These are phyloP conservation scores for Auricularia sp. DNA, from an alignment of 768 basidiomycete species.

Conservation along the genomic window DNA sequence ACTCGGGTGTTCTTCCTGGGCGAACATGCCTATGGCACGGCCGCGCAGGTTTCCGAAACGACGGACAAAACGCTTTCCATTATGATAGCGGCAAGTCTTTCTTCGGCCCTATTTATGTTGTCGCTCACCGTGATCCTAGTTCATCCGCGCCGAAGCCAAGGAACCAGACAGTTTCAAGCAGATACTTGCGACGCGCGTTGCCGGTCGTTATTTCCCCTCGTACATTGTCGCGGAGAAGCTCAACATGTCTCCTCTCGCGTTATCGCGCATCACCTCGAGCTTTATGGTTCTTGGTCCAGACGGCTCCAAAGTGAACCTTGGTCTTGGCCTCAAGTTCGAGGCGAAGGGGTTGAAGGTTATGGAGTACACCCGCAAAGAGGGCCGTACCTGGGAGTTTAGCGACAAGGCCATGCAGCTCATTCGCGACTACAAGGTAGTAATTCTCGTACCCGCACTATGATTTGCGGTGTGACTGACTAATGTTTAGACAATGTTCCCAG, in stretches of 20 bases:
- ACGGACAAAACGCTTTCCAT: slow-evolving; percentile 65
- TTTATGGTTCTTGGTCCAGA: slow-evolving; percentile 78
- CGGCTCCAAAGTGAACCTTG: slow-evolving; percentile 76
- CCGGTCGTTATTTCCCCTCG: slow-evolving; percentile 63
- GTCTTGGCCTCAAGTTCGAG: slow-evolving; percentile 93
- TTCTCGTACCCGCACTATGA: not conserved
- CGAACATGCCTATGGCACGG: slow-evolving; percentile 89
- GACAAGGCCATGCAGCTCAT: slow-evolving; percentile 75
- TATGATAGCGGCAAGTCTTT: slow-evolving; percentile 61
- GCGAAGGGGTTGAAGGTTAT: slow-evolving; percentile 88
- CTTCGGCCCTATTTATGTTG: too few species aligned
- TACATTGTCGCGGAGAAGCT: slow-evolving; percentile 68
- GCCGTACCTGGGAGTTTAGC: slow-evolving; percentile 87
- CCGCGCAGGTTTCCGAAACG: slow-evolving; percentile 77
- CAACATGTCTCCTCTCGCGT: slow-evolving; percentile 61
- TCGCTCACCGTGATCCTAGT: slow-evolving; percentile 32
- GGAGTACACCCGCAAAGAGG: slow-evolving; percentile 80
- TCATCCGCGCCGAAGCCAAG: slow-evolving; percentile 72
- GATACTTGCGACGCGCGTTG: slow-evolving; percentile 41
- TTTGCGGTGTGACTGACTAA: not conserved
- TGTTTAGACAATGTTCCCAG: slow-evolving; percentile 64
- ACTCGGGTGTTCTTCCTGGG: slow-evolving; percentile 95
- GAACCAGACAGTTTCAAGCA: slow-evolving; percentile 73
- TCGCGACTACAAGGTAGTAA: slow-evolving; percentile 64
- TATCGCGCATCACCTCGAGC: slow-evolving; percentile 88